A percentile compares a stretch with the other conserved stretches of the same genome.
Evolutionary conservation across 768 basidiomycete species (phyloP).

Genomic region (Suillus luteus): DNA sequence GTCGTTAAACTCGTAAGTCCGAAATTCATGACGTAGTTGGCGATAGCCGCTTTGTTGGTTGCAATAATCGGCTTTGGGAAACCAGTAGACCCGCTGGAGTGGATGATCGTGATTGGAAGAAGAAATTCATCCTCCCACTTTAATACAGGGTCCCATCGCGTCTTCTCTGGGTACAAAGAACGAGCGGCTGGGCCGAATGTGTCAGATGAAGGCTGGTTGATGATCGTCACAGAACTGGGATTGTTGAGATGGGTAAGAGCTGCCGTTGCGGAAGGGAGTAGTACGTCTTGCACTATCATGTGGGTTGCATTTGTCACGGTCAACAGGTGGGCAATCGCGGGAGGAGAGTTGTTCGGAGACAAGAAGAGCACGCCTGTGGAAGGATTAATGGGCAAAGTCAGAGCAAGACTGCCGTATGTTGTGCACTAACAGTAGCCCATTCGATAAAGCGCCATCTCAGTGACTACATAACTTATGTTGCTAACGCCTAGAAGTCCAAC

Average conservation of each 20-base stretch:
- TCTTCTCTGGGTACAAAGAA: conserved; percentile 22
- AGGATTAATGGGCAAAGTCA: background rate
- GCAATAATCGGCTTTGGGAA: conserved; percentile 46
- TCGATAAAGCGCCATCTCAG: conserved; percentile 29
- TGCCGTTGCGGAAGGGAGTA: conserved; percentile 18
- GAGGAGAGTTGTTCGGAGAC: conserved; percentile 47
- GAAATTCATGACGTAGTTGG: conserved; percentile 38
- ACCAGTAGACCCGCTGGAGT: conserved; percentile 43
- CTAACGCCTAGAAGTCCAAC: conserved; percentile 29
- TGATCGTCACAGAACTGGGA: conserved; percentile 23
- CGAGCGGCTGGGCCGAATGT: conserved; percentile 23
- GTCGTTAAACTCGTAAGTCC: conserved; percentile 24
- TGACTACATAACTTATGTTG: conserved; percentile 30
- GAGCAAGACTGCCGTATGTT: background rate
- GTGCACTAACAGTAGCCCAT: conserved; percentile 33
- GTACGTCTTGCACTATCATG: conserved; percentile 24
- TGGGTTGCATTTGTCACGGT: conserved; percentile 24
- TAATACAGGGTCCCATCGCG: conserved; percentile 23
- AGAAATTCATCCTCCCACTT: conserved; percentile 24
- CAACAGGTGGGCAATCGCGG: conserved; percentile 49
- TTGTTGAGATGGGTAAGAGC: conserved; percentile 23
- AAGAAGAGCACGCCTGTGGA: conserved; percentile 35
- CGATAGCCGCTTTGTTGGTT: conserved; percentile 39
- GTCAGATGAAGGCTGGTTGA: conserved; percentile 24
- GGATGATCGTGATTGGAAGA: conserved; percentile 25